Evolutionary conservation across 768 basidiomycete genomes (phyloP).

Genomic region (Leccinum boreale): DNA sequence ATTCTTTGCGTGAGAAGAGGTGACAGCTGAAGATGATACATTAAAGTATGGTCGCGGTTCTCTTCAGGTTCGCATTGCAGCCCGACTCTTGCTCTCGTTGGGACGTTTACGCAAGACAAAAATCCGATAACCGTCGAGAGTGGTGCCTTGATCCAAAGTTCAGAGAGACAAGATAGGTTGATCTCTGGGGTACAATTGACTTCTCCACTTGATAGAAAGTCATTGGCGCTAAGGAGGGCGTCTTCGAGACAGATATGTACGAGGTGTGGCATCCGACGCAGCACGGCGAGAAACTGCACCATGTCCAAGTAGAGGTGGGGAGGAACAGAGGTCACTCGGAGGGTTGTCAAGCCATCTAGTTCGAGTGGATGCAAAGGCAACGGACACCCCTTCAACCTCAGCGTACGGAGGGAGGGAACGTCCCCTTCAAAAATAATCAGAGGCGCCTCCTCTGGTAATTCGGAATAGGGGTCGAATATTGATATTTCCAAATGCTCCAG

Average conservation of each 20-base stretch:
- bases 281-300: constrained; percentile 28
- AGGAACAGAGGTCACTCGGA: constrained; percentile 30
- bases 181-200: neutral
- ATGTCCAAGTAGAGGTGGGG: constrained; percentile 22
- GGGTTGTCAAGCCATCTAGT: constrained; percentile 28
- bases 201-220: neutral
- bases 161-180: constrained; percentile 1
- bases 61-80: no score
- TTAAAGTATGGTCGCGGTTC: no score
- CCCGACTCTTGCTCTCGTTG: neutral
- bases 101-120: constrained; percentile 7
- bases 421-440: neutral
- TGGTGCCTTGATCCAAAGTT: neutral
- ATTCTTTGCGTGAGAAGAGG: neutral
- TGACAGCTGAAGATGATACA: no score
- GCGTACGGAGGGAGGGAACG: constrained; percentile 1
- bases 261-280: constrained; percentile 34
- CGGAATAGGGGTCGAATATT: neutral
- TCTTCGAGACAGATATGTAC: constrained; percentile 32
- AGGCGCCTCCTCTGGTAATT: neutral
- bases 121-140: neutral
- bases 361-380: neutral
- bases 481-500: neutral
- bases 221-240: constrained; percentile 18
- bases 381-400: neutral